phyloP scores from a whole-genome alignment of 2,329 filamentous ascomycete genomes.

The Neonectria punicea region DNA sequence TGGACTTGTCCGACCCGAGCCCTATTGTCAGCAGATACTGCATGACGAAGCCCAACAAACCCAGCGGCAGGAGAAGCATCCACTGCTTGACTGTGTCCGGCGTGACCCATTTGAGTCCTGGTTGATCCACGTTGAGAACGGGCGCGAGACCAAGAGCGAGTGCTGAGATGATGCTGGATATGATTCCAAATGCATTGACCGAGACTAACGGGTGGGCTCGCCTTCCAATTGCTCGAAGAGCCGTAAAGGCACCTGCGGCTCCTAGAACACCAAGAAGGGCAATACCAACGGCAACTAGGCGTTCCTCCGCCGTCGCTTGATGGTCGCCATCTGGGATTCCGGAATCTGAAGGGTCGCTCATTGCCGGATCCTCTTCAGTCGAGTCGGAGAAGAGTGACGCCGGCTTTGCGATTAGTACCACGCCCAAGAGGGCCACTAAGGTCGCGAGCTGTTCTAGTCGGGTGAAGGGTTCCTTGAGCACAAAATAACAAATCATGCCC shows the following conservation, averaged over 20 bases:
- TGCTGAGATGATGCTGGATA: conserved; percentile 74
- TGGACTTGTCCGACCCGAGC: conserved; percentile 75
- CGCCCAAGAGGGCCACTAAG: conserved; percentile 78
- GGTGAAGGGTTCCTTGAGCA: conserved; percentile 81
- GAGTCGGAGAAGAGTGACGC: conserved; percentile 60
- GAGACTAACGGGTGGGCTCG: conserved; percentile 84
- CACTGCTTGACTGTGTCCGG: conserved; percentile 65
- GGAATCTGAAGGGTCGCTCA: conserved; percentile 26
- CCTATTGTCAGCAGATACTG: conserved; percentile 88
- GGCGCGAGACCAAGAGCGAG: conserved; percentile 66
- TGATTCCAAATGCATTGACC: conserved; percentile 84
- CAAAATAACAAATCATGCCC: conserved; percentile 81
- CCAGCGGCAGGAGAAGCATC: conserved; percentile 74
- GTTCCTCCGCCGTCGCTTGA: conserved; percentile 67
- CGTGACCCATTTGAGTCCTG: conserved; percentile 56
- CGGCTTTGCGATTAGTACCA: conserved; percentile 85
- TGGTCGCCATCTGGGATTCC: conserved; percentile 48
- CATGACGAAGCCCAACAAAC: conserved; percentile 81
- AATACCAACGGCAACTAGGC: conserved; percentile 75
- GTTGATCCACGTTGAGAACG: conserved; percentile 56
- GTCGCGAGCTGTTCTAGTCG: conserved; percentile 80
- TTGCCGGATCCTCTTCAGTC: conserved; percentile 33
- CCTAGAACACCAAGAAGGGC: conserved; percentile 83
- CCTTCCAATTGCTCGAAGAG: conserved; percentile 82
- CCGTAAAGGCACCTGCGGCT: conserved; percentile 77